Evolutionary conservation across 2,329 filamentous ascomycete species (phyloP), one percentile per base, ranked within the genome.

Genomic region (Fusarium sp.): DNA sequence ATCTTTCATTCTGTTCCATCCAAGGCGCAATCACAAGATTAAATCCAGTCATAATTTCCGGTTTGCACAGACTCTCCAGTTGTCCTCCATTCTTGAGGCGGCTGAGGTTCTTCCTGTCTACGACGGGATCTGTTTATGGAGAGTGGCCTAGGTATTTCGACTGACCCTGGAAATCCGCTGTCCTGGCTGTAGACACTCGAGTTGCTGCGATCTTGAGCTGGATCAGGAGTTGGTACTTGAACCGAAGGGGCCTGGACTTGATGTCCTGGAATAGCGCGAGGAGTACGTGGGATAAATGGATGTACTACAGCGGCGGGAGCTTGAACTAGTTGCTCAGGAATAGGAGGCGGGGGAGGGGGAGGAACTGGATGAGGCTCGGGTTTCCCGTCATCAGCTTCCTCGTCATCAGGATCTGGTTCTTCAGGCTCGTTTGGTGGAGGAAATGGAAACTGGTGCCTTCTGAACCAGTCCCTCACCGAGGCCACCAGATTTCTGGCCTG

Each of bases 151-250:
- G 42, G 20, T 20, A 51, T 17, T 20, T 51, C n/a, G 9, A 31
- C n/a, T 20, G 41, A 48, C 10, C 9, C 31, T 35, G 13, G n/a
- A 8, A 4, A 14, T 6, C 5, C 47, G n/a, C 33, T 47, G 18
- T 47, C 47, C 20, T 66, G 36, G 18, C 67, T 67, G 17, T 71
- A 71, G 5, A 66, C 39, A 44, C 67, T 71, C 9, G 69, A 71
- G 14, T 10, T 26, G 44, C 15, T 39, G 33, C 33, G 42, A 26
- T 28, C 20, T n/a, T 41, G 35, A 55, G 20, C 20, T 18, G 35
- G 33, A 20, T 38, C 51, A 26, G 18, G 33, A 39, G 33, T 39
- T 39, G 24, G 51, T 3, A 10, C 26, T 24, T 35, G 31, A 48
- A 20, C 13, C 8, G 39, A n/a, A 22, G 20, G 24, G 11, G 14